Conservation (phyloP, 2,329 filamentous ascomycete genomes). For the Mycogone perniciosa region DNA sequence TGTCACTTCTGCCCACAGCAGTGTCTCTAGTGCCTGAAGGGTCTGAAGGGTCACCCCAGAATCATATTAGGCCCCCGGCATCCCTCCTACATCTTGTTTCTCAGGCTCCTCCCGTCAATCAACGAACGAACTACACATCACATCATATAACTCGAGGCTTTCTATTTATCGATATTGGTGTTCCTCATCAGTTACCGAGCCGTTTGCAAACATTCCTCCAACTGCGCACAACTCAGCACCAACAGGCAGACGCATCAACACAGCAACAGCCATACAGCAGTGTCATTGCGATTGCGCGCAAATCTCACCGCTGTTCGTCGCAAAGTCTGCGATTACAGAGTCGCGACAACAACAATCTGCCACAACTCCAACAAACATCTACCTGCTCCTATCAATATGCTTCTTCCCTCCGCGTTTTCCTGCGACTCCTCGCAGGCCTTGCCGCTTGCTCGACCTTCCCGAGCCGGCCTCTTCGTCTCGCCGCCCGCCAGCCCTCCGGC, state of each 20-base stretch:
- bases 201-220: neutral
- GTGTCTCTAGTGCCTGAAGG: slow-evolving; percentile 5
- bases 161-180: too few relatives aligned
- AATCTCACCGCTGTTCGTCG: neutral
- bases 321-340: neutral
- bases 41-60: slow-evolving; percentile 10
- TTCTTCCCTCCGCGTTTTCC: slow-evolving; percentile 52
- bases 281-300: neutral
- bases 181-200: too few relatives aligned
- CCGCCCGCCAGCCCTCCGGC: slow-evolving; percentile 52
- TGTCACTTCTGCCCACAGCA: slow-evolving; percentile 4
- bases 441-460: slow-evolving; percentile 14
- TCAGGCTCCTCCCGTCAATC: slow-evolving; percentile 1
- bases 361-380: neutral
- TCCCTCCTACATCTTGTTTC: neutral
- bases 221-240: slow-evolving; percentile 1
- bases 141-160: too few relatives aligned
- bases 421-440: slow-evolving; percentile 48
- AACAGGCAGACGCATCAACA: neutral
- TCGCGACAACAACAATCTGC: neutral
- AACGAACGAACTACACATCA: neutral
- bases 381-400: slow-evolving; percentile 35
- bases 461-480: slow-evolving; percentile 48
- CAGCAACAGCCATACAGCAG: neutral
- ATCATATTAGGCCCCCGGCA: neutral